These are phyloP conservation scores for Lichtheimia hyalospora DNA, from an alignment of 371 early-diverging fungal species.

Conservation along the genomic window DNA sequence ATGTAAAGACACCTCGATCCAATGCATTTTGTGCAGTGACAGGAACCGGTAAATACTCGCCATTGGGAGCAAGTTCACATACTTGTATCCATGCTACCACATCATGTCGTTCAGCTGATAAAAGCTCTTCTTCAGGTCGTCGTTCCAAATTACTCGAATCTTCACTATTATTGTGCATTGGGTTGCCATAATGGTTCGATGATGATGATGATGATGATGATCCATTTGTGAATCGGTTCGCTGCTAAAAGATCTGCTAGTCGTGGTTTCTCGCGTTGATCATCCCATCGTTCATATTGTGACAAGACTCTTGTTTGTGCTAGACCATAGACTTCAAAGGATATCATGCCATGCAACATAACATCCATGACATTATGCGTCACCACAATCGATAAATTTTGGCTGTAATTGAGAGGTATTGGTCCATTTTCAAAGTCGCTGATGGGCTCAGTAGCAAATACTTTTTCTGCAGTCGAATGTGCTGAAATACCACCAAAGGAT, in stretches of 20 bases:
- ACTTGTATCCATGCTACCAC: slow-evolving; percentile 69
- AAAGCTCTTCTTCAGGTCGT: slow-evolving; percentile 64
- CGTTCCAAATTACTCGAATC: slow-evolving; percentile 34
- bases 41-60: slow-evolving; percentile 73
- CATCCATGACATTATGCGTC: slow-evolving; percentile 45
- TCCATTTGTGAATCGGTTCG: slow-evolving; percentile 8
- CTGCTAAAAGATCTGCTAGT: slow-evolving; percentile 12
- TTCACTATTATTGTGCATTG: slow-evolving; percentile 2
- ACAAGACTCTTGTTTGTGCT: slow-evolving; percentile 44
- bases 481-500: slow-evolving; percentile 54
- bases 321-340: slow-evolving; percentile 67
- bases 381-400: slow-evolving; percentile 61
- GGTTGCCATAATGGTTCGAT: neutral
- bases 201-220: neutral
- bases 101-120: slow-evolving; percentile 68
- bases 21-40: slow-evolving; percentile 53
- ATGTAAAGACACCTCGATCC: slow-evolving; percentile 65
- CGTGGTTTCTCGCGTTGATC: slow-evolving; percentile 26
- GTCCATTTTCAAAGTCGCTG: slow-evolving; percentile 44
- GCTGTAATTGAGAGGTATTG: slow-evolving; percentile 59
- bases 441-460: slow-evolving; percentile 63
- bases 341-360: slow-evolving; percentile 42
- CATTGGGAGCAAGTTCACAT: slow-evolving; percentile 67
- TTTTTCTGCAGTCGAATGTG: slow-evolving; percentile 40
- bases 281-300: slow-evolving; percentile 34